These are phyloP conservation scores for Dicorynia guianensis DNA, from an alignment of 306 rosid genomes.

Conservation along the genomic window DNA sequence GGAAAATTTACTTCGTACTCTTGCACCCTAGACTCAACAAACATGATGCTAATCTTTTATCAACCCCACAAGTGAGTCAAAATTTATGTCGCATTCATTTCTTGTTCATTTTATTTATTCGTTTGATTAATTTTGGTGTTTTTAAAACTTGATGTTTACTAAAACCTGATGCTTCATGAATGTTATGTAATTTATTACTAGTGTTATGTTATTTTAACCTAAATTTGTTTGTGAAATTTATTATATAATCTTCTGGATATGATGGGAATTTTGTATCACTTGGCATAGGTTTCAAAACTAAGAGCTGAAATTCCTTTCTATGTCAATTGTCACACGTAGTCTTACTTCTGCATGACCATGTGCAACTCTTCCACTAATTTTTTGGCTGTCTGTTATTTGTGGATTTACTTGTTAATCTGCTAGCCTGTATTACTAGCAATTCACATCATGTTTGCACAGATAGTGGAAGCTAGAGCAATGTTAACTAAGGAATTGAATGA, in stretches of 20 bases:
- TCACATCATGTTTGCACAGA: constrained; percentile 52
- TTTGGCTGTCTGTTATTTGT: constrained; percentile 3
- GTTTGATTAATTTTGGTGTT: not conserved
- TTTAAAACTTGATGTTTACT: not conserved
- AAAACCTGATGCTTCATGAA: constrained; percentile 2
- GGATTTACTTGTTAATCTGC: not conserved
- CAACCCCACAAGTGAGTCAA: constrained; percentile 76
- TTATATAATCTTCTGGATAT: not conserved
- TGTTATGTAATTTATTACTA: not conserved
- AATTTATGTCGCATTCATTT: constrained; percentile 5
- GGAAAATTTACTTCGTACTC: constrained; percentile 88
- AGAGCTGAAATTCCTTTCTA: not conserved
- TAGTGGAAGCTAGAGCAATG: constrained; percentile 78
- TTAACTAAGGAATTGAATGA: constrained; percentile 63
- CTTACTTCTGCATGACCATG: not conserved
- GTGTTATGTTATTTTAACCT: not conserved
- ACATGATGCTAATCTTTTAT: constrained; percentile 67
- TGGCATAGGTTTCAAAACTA: not conserved
- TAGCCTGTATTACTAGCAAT: constrained; percentile 26
- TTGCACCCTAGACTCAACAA: constrained; percentile 74
- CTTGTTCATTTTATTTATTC: not conserved
- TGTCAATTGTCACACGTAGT: not conserved
- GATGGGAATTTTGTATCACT: not conserved
- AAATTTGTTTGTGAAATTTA: not conserved
- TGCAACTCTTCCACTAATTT: constrained; percentile 2